Evolutionary conservation across 139 green algal genomes (phyloP).

Genomic region (Ulvella scutata): DNA sequence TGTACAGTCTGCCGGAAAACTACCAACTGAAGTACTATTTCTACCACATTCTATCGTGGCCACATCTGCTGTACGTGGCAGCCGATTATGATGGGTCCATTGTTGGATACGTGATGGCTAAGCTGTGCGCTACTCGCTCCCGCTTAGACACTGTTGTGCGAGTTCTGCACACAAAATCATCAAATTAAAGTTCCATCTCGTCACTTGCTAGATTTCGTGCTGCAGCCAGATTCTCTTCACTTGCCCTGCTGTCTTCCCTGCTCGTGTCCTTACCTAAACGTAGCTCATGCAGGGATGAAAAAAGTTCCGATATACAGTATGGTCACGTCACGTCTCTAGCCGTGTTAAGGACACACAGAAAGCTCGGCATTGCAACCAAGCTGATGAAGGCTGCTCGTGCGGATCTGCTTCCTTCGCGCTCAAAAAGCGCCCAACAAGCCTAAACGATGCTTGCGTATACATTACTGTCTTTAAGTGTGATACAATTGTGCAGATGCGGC

Average conservation of each 20-base stretch:
- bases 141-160: too few species aligned
- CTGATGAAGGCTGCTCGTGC: constrained; percentile 87
- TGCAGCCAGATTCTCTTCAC: background rate
- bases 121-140: constrained; percentile 78
- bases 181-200: background rate
- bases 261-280: background rate
- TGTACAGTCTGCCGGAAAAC: constrained; percentile 81
- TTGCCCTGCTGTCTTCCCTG: background rate
- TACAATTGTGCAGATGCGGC: constrained; percentile 45
- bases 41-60: constrained; percentile 98
- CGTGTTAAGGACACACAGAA: constrained; percentile 85
- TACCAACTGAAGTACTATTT: constrained; percentile 99
- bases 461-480: background rate
- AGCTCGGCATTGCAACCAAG: constrained; percentile 87
- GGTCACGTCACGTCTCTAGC: constrained; percentile 97
- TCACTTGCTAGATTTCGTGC: background rate
- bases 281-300: constrained; percentile 72
- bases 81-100: constrained; percentile 94
- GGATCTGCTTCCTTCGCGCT: background rate
- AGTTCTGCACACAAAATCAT: too few species aligned
- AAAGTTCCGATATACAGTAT: constrained; percentile 49
- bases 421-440: background rate
- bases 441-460: too few species aligned
- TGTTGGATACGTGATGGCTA: constrained; percentile 97
- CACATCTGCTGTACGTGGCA: constrained; percentile 92